Evolutionary conservation across 768 basidiomycete species (phyloP), one percentile per base, ranked within the genome.

Genomic region (Mycena galericulata): DNA sequence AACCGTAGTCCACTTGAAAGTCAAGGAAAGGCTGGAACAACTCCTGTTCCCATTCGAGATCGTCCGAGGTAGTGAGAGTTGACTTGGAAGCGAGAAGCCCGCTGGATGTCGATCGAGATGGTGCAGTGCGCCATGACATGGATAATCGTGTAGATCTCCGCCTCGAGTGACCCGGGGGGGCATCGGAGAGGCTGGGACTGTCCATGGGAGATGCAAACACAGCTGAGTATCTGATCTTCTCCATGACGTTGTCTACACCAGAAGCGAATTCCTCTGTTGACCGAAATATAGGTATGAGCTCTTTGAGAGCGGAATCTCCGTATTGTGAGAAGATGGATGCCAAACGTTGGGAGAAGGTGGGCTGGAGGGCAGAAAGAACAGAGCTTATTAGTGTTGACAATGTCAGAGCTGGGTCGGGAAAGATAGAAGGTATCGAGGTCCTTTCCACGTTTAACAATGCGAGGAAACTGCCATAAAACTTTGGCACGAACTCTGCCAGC

Each of bases 1-100:
- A 80, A 0, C 88, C 87, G 78, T 98, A 98, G 62, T 97, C 92
- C 20, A 89, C 83, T 73, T 99, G 97, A 68, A 92, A 92, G 73
- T 97, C 94, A 27, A 97, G 85, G 82, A 98, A 99, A 2, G 97
- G 95, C 76, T 97, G 96, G 76, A 96, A 98, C 18, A 99, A 82
- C 56, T 92, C 91, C 62, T 91, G 91, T 74, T 98, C 96, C 98
- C 98, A 99, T 65, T 91, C 90, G 71, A 87, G 76, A 32, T 78
- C 79, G 49, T 86, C 84, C 22, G 74, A 59, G 15, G 75, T 51
- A 63, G 74, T 40, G 12, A 75, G 54, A 26, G 75, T 41, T 43
- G 75, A 63, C 41, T 76, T 79, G 15, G 73, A 55, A 47, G 61
- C 68, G 17, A 74, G 68, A 36, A 67, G 45, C 17, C 71, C 70